Conservation (phyloP, 192 early-diverging fungal species). For the Coemansia sp. region DNA sequence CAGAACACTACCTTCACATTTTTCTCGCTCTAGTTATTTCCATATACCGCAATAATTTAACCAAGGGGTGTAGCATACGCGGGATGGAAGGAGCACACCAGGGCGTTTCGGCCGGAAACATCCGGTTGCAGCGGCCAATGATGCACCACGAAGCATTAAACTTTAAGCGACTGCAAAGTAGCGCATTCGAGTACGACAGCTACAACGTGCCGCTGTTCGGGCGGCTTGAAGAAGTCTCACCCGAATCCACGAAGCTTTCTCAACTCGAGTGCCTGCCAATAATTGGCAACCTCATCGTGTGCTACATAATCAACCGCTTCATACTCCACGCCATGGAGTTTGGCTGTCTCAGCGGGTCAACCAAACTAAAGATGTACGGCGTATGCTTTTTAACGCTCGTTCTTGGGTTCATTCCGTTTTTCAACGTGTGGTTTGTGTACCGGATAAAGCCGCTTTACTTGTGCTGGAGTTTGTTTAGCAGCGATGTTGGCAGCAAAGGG, state of each 20-base stretch:
- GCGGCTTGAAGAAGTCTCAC: conserved; percentile 17
- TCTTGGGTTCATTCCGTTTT: conserved; percentile 45
- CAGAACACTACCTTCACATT: neutral
- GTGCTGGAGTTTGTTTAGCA: conserved; percentile 46
- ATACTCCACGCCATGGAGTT: conserved; percentile 25
- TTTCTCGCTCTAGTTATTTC: neutral
- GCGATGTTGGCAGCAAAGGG: conserved; percentile 28
- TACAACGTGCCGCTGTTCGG: conserved; percentile 39
- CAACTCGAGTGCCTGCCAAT: conserved; percentile 50
- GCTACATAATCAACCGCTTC: conserved; percentile 24
- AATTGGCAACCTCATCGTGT: conserved; percentile 39
- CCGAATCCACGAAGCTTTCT: conserved; percentile 44
- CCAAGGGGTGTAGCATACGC: neutral
- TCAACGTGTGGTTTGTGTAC: conserved; percentile 41
- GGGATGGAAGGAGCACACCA: neutral
- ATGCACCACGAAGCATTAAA: conserved; percentile 23
- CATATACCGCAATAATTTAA: neutral
- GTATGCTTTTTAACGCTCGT: conserved; percentile 17
- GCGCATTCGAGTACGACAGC: conserved; percentile 45
- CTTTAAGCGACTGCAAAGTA: conserved; percentile 34
- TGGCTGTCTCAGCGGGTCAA: conserved; percentile 21
- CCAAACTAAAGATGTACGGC: conserved; percentile 23
- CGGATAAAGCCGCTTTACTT: conserved; percentile 32
- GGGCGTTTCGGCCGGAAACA: conserved; percentile 8
- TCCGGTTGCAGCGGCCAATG: conserved; percentile 34